These are phyloP conservation scores for Hypoxylon trugodes DNA, from an alignment of 495 filamentous ascomycete genomes.

Conservation along the genomic window DNA sequence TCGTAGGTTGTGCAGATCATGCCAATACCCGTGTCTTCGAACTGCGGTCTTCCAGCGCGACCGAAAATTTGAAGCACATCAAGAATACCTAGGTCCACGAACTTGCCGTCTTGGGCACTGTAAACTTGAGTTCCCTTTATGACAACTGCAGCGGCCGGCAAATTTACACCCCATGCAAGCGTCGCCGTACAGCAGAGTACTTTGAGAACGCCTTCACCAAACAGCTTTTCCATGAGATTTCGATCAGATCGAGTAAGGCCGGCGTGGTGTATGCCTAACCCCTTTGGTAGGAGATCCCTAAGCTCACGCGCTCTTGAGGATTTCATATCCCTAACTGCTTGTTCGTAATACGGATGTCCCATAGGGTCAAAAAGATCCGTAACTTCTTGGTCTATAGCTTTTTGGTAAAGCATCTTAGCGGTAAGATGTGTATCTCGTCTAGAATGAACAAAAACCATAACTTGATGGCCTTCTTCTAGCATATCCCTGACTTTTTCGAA, in stretches of 20 bases:
- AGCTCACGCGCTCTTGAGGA: slow-evolving; percentile 83
- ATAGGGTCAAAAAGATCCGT: slow-evolving; percentile 84
- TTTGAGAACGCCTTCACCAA: slow-evolving; percentile 86
- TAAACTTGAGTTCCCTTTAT: slow-evolving; percentile 99
- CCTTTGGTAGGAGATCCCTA: slow-evolving; percentile 85
- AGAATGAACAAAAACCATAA: slow-evolving; percentile 99
- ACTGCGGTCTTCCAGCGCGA: slow-evolving; percentile 96
- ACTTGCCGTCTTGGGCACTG: slow-evolving; percentile 94
- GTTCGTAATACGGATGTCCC: slow-evolving; percentile 71
- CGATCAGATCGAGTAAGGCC: slow-evolving; percentile 93
- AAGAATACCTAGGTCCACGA: slow-evolving; percentile 94
- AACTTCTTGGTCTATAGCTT: slow-evolving; percentile 81
- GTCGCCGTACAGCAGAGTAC: slow-evolving; percentile 99
- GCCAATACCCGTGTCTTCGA: slow-evolving; percentile 93
- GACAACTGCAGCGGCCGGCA: slow-evolving; percentile 94
- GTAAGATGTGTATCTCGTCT: slow-evolving; percentile 92
- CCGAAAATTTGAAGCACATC: slow-evolving; percentile 99
- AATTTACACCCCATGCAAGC: slow-evolving; percentile 97
- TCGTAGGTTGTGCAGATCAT: slow-evolving; percentile 97
- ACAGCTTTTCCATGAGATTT: slow-evolving; percentile 91
- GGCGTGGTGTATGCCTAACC: slow-evolving; percentile 94
- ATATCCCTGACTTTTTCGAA: slow-evolving; percentile 97
- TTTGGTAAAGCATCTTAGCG: slow-evolving; percentile 83
- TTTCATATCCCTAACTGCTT: slow-evolving; percentile 81
- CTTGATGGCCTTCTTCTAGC: slow-evolving; percentile 85